Base-by-base conservation (phyloP, 805 yeast species). In the Schwanniomyces polymorphus region DNA sequence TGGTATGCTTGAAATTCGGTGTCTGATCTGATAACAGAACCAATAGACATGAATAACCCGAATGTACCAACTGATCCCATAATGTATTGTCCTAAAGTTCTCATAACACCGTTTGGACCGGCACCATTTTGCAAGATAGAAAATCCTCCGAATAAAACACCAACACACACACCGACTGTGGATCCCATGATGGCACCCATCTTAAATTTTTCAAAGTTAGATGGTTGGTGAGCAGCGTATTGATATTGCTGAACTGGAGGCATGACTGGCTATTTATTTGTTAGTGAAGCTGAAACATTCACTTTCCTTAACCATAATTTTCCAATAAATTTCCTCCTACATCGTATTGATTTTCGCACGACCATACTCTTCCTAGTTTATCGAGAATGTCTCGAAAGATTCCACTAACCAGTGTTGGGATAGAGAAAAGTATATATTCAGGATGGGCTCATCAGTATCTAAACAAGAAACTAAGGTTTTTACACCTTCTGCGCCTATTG, bases 181-280 rank as follows among this genome's bases (percentile, higher is more conserved):
- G 84, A 73, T 53, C 99, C 99, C 97, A 94, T 94, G 75, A 92
- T 74, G 51, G 91, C 85, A 46, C 99, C 99, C 98, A 94, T 94
- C 74, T 94, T 94, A 81, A 94, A 88, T 74, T 94, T 94, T 47
- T 94, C 97, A 74, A 91, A 90, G 69, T 86, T 84, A 42, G 97
- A 86, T 47, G 95, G 96, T 57, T 83, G 84, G 28, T 70, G 74
- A 40, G 60, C 64, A 18, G 61, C 74, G 53, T 75, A 76, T 63
- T 82, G 86, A 50, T 79, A 77, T 68, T 84, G 87, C 65, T 79
- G 88, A 54, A 82, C 85, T 65, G 91, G 91, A 50, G 84, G 84
- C 82, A 79, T 78, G 21, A 10, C 12, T 27, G 17, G n/a, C 21
- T 40, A n/a, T 12, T 9, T 31, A 16, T 44, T 23, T 29, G 17